phyloP scores from a whole-genome alignment of 1,284 basidiomycete genomes.

The Ganoderma leucocontextum region DNA sequence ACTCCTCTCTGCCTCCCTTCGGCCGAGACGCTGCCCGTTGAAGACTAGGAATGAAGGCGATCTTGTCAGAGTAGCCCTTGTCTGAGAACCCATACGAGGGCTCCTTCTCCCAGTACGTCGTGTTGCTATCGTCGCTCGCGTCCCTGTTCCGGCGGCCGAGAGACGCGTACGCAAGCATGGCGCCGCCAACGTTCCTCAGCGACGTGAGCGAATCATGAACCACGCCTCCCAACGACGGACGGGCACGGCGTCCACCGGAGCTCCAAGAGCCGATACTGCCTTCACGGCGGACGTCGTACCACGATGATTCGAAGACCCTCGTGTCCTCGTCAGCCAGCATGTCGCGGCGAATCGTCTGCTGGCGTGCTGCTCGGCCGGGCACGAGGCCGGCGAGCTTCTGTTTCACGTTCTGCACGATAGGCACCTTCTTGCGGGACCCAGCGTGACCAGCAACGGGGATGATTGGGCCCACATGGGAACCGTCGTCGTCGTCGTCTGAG shows the following conservation, averaged over 20 bases:
- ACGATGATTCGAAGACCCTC: constrained; percentile 51
- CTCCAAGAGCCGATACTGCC: constrained; percentile 41
- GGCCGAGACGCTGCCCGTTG: constrained; percentile 39
- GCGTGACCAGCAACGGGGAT: constrained; percentile 39
- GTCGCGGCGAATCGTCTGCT: constrained; percentile 55
- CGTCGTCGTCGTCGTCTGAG: constrained; percentile 49
- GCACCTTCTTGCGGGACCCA: constrained; percentile 36
- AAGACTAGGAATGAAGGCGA: constrained; percentile 42
- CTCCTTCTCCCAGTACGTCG: constrained; percentile 51
- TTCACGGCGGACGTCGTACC: constrained; percentile 35
- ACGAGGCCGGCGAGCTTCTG: constrained; percentile 39
- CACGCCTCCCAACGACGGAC: constrained; percentile 40
- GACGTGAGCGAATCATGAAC: constrained; percentile 50
- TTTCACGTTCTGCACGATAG: constrained; percentile 37
- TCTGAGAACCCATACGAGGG: constrained; percentile 43
- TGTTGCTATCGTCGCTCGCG: constrained; percentile 39
- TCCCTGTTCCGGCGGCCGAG: constrained; percentile 47
- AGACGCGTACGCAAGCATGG: constrained; percentile 44
- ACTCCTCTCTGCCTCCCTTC: constrained; percentile 47
- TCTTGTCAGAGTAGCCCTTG: constrained; percentile 49
- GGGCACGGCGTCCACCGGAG: constrained; percentile 32
- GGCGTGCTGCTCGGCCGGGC: constrained; percentile 32
- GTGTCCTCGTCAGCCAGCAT: constrained; percentile 83
- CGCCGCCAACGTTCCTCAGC: constrained; percentile 55
- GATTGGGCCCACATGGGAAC: constrained; percentile 37